Conservation (phyloP, 73 alveolate species). For the Diophrys sp. region DNA sequence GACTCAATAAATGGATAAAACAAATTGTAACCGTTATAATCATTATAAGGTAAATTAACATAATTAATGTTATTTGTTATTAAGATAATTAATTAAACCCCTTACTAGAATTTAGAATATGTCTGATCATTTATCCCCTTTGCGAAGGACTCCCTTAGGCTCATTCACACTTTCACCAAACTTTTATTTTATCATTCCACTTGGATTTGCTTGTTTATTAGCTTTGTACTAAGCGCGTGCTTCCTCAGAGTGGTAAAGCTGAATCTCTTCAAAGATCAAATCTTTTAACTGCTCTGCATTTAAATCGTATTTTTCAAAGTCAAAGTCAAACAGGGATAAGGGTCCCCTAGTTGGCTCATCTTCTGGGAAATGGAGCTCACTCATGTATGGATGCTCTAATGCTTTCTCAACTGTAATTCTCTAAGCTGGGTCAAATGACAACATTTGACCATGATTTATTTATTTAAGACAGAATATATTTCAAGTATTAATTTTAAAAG, state of each 20-base stretch:
- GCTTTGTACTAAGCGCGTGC: conserved; percentile 22
- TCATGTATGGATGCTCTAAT: conserved; percentile 85
- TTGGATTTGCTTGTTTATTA: conserved; percentile 21
- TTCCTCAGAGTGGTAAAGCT: conserved; percentile 40
- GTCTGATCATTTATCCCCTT: too few species aligned
- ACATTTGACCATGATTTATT: too few species aligned
- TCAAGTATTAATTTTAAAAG: too few species aligned
- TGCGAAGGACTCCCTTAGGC: background rate
- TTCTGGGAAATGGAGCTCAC: conserved; percentile 70
- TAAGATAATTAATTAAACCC: too few species aligned
- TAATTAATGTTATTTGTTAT: too few species aligned
- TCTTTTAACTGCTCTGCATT: conserved; percentile 25
- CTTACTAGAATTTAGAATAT: too few species aligned
- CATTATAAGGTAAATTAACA: too few species aligned
- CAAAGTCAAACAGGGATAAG: conserved; percentile 45
- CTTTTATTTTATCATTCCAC: conserved; percentile 25
- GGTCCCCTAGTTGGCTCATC: conserved; percentile 60
- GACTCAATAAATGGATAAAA: too few species aligned
- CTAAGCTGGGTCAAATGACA: conserved; percentile 78
- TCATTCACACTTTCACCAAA: conserved; percentile 1
- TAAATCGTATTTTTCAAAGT: conserved; percentile 51
- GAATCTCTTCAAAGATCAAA: conserved; percentile 51
- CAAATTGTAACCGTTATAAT: too few species aligned
- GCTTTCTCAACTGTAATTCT: conserved; percentile 91
- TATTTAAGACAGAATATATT: too few species aligned